These are phyloP conservation scores for Nicotiana otophora DNA, from an alignment of 257 asterid species.

Conservation along the genomic window DNA sequence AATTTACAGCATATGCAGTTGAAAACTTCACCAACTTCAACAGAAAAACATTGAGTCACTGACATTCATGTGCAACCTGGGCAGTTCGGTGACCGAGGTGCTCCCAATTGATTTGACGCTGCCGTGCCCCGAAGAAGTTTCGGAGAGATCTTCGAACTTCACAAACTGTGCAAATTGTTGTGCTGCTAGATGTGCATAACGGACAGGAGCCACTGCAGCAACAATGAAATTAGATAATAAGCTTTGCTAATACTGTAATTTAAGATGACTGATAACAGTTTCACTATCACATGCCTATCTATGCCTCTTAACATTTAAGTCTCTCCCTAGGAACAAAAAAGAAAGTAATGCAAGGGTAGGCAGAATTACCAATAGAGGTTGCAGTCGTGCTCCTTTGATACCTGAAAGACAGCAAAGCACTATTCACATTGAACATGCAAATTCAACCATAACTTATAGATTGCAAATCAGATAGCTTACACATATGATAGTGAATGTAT, in stretches of 20 bases:
- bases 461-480: slow-evolving; percentile 40
- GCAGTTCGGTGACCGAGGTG: slow-evolving; percentile 52
- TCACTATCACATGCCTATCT: not conserved
- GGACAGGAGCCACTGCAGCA: slow-evolving; percentile 73
- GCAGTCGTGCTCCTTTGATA: slow-evolving; percentile 86
- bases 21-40: slow-evolving; percentile 24
- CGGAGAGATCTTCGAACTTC: slow-evolving; percentile 60
- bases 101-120: slow-evolving; percentile 28
- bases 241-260: not conserved
- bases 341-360: slow-evolving; percentile 4
- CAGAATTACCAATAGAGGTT: slow-evolving; percentile 54
- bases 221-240: not conserved
- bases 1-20: slow-evolving; percentile 9
- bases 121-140: slow-evolving; percentile 44
- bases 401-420: slow-evolving; percentile 25
- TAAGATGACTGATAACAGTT: not conserved
- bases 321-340: not conserved
- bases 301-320: not conserved
- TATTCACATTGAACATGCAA: not conserved
- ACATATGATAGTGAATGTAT: slow-evolving; percentile 79
- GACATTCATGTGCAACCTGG: slow-evolving; percentile 64
- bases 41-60: slow-evolving; percentile 93
- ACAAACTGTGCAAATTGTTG: slow-evolving; percentile 68
- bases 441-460: slow-evolving; percentile 14
- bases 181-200: slow-evolving; percentile 96